phyloP scores from a whole-genome alignment of 805 yeast species.

The Saccharomycopsis sp. region DNA sequence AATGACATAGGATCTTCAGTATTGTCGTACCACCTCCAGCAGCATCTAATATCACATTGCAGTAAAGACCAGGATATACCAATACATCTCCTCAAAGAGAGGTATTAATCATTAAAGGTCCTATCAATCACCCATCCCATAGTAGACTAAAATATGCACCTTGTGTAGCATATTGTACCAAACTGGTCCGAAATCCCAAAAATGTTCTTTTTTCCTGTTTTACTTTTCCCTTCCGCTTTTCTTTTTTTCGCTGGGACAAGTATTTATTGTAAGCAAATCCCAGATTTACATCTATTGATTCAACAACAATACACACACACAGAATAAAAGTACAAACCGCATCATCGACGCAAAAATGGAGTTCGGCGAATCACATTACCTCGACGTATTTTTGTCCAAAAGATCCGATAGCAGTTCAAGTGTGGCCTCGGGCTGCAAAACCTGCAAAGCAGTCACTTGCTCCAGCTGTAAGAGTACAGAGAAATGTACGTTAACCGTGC shows the following conservation, averaged over 20 bases:
- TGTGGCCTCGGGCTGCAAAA: not conserved
- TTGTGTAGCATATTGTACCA: not conserved
- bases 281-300: not conserved
- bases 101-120: too few species aligned
- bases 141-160: not conserved
- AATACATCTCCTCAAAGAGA: too few species aligned
- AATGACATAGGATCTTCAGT: too few species aligned
- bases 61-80: too few species aligned
- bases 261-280: not conserved
- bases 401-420: not conserved
- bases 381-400: slow-evolving; percentile 7
- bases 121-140: not conserved
- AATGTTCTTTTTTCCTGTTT: not conserved
- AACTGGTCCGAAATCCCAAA: not conserved
- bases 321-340: too few species aligned
- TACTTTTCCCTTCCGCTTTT: not conserved
- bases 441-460: not conserved
- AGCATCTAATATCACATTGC: too few species aligned
- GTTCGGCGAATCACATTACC: slow-evolving; percentile 4
- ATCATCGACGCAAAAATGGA: too few species aligned
- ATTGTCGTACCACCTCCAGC: too few species aligned
- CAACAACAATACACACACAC: not conserved
- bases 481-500: not conserved
- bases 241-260: not conserved
- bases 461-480: not conserved